phyloP scores from a whole-genome alignment of 2,329 filamentous ascomycete genomes.

The Alternaria sp. region DNA sequence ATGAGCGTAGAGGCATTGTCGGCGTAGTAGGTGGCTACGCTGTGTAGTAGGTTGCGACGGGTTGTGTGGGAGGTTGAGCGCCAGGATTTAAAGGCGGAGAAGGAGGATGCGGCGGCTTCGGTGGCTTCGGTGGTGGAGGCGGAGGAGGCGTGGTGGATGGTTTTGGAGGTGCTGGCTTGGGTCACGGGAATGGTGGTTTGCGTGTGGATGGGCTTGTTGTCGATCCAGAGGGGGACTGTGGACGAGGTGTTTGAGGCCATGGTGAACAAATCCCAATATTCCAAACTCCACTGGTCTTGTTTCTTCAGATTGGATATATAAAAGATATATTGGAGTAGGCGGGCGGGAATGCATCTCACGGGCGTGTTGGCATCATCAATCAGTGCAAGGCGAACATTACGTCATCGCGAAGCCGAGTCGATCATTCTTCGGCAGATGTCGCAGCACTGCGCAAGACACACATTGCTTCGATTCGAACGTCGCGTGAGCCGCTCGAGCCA shows the following conservation, averaged over 20 bases:
- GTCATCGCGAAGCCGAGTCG: neutral
- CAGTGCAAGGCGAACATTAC: neutral
- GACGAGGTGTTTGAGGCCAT: constrained; percentile 6
- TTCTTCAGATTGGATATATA: neutral
- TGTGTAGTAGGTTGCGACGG: constrained; percentile 72
- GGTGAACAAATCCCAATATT: neutral
- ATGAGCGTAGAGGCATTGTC: constrained; percentile 64
- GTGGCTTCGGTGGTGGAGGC: constrained; percentile 61
- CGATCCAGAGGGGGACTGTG: constrained; percentile 52
- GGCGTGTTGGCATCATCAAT: neutral
- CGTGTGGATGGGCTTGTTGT: constrained; percentile 48
- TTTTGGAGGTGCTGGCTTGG: constrained; percentile 59
- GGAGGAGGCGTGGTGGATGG: constrained; percentile 61
- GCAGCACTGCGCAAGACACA: neutral
- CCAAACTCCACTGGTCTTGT: neutral
- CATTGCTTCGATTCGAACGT: neutral
- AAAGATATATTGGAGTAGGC: neutral
- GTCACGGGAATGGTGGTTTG: constrained; percentile 58
- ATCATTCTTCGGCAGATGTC: constrained; percentile 8
- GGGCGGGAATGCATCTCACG: neutral
- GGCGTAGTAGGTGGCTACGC: constrained; percentile 68
- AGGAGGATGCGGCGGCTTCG: constrained; percentile 64
- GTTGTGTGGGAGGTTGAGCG: constrained; percentile 63
- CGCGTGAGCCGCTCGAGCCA: accelerated
- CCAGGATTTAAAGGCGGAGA: constrained; percentile 72